phyloP scores from a whole-genome alignment of 176 grass and related monocot species.

The Oryza australiensis region DNA sequence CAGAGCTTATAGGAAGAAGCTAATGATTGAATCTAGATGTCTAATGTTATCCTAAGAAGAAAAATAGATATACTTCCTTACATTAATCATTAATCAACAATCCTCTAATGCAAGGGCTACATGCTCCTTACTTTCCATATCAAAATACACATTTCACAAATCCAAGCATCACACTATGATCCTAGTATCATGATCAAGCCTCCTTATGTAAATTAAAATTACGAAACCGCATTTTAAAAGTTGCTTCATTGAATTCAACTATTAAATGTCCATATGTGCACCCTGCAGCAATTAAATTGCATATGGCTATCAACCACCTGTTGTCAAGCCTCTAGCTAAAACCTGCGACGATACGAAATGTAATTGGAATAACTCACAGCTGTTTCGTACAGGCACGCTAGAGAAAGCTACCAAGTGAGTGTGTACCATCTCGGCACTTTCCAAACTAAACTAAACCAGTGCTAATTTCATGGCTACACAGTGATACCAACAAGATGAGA shows the following conservation, averaged over 20 bases:
- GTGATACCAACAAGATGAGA: background rate
- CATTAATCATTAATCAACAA: constrained; percentile 8
- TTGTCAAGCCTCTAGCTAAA: background rate
- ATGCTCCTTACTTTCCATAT: background rate
- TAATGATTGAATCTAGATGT: background rate
- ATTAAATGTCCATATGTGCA: background rate
- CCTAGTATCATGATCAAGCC: background rate
- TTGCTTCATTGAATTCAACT: background rate
- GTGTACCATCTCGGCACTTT: background rate
- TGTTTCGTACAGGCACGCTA: background rate
- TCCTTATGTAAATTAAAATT: background rate
- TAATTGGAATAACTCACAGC: background rate
- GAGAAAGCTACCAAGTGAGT: background rate
- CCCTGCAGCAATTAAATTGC: background rate
- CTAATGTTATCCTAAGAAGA: background rate
- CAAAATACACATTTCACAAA: background rate
- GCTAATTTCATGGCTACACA: background rate
- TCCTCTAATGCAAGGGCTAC: background rate
- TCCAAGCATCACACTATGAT: background rate
- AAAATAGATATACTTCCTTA: background rate
- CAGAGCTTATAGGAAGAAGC: background rate
- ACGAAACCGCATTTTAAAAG: background rate
- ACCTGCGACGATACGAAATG: background rate
- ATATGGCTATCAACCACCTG: background rate
- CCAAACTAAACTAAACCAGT: background rate